Evolutionary conservation across 2,329 filamentous ascomycete species (phyloP).

Genomic region (Xenoacremonium recifei): DNA sequence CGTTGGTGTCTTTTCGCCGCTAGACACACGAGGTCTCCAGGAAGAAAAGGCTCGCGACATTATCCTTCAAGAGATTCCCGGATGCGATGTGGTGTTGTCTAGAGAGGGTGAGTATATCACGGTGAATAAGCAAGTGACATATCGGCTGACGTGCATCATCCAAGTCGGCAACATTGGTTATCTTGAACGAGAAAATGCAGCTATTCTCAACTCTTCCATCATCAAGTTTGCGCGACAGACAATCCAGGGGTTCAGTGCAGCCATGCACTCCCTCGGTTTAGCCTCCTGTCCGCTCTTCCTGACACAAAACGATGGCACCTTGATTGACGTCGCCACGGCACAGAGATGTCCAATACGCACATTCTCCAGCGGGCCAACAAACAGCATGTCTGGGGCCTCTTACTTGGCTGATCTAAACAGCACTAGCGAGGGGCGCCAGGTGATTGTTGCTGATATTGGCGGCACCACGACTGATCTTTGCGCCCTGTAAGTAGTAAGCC

Average conservation of each 20-base stretch:
- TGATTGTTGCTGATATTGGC: slow-evolving; percentile 10
- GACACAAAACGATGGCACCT: slow-evolving; percentile 52
- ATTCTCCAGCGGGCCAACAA: slow-evolving; percentile 54
- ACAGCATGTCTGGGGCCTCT: slow-evolving; percentile 52
- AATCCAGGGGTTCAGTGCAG: slow-evolving; percentile 28
- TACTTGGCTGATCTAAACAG: slow-evolving; percentile 39
- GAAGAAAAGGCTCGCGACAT: slow-evolving; percentile 39
- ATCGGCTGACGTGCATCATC: too few species aligned
- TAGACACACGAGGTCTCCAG: slow-evolving; percentile 40
- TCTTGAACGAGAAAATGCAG: slow-evolving; percentile 50
- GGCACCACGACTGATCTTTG: slow-evolving; percentile 11
- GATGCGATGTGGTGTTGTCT: too few species aligned
- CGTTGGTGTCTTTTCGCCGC: slow-evolving; percentile 45
- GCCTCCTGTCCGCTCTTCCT: slow-evolving; percentile 40
- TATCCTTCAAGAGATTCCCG: slow-evolving; percentile 32
- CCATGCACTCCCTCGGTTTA: slow-evolving; percentile 46
- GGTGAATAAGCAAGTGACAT: slow-evolving; percentile 31
- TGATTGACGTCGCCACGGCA: slow-evolving; percentile 46
- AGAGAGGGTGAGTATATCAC: slow-evolving; percentile 28
- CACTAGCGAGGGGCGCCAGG: slow-evolving; percentile 37
- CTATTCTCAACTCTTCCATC: slow-evolving; percentile 54
- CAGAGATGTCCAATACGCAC: slow-evolving; percentile 50
- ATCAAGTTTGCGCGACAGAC: slow-evolving; percentile 46
- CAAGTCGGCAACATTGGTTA: slow-evolving; percentile 44
- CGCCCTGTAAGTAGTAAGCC: too few species aligned